A percentile compares a stretch with the other conserved stretches of the same genome.
phyloP scores from a whole-genome alignment of 2,329 filamentous ascomycete species.

The Rachicladosporium sp. region DNA sequence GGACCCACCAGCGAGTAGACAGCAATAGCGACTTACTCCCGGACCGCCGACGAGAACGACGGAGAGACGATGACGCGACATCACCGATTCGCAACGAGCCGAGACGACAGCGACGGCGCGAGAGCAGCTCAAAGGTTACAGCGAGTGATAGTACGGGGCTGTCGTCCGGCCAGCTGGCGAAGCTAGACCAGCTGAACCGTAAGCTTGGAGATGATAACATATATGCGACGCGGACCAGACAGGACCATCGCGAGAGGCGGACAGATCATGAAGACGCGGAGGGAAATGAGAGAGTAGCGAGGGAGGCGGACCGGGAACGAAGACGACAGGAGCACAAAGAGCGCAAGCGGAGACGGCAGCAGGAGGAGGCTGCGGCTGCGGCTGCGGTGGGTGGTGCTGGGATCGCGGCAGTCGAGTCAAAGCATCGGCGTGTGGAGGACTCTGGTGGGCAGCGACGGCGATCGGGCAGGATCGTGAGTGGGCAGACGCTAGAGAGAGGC shows the following conservation, averaged over 20 bases:
- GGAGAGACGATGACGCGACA: slow-evolving; percentile 2
- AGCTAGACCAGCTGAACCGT: slow-evolving; percentile 51
- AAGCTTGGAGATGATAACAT: slow-evolving; percentile 31
- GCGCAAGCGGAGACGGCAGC: slow-evolving; percentile 31
- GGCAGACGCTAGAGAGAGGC: slow-evolving; percentile 31
- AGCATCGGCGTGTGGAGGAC: slow-evolving; percentile 1
- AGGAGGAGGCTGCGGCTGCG: slow-evolving; percentile 26
- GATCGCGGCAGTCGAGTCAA: too few species aligned
- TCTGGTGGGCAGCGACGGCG: background rate
- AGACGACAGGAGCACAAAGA: slow-evolving; percentile 18
- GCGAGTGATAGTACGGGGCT: slow-evolving; percentile 22
- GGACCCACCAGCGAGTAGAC: slow-evolving; percentile 23
- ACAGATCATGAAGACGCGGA: too few species aligned
- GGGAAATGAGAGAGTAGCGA: background rate
- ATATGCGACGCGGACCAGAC: slow-evolving; percentile 17
- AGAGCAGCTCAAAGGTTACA: slow-evolving; percentile 1
- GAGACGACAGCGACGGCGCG: slow-evolving; percentile 1
- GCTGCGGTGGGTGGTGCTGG: slow-evolving; percentile 10
- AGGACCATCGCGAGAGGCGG: slow-evolving; percentile 1
- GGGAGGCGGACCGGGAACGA: slow-evolving; percentile 16
- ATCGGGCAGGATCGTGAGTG: slow-evolving; percentile 27
- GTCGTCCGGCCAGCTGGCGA: slow-evolving; percentile 50
- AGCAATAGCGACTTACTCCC: slow-evolving; percentile 20
- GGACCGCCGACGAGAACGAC: slow-evolving; percentile 1
- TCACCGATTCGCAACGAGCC: slow-evolving; percentile 1